Conservation (phyloP, 2,329 filamentous ascomycete genomes). For the Diaporthe amygdali region DNA sequence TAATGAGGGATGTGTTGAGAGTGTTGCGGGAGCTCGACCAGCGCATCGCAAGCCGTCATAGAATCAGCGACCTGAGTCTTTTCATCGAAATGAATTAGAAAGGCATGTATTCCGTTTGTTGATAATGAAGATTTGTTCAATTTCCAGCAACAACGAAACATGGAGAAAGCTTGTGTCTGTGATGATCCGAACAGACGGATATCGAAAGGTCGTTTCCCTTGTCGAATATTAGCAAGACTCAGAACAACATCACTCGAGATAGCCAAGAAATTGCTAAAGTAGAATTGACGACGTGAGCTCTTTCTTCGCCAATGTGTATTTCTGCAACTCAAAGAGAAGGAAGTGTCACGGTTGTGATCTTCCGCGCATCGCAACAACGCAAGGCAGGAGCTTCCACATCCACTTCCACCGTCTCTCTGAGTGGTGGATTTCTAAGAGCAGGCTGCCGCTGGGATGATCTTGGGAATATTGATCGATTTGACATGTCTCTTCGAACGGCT, state of each 20-base stretch:
- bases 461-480: too few species aligned
- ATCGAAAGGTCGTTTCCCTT: not conserved
- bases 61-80: not conserved
- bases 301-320: not conserved
- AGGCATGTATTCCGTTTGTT: too few species aligned
- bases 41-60: not conserved
- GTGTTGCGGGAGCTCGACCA: not conserved
- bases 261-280: not conserved
- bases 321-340: not conserved
- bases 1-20: too few species aligned
- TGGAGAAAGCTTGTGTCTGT: not conserved
- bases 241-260: not conserved
- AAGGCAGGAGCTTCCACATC: not conserved
- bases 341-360: not conserved
- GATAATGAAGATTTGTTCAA: not conserved
- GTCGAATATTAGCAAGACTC: not conserved
- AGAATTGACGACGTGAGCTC: not conserved
- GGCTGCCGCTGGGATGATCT: too few species aligned
- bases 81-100: not conserved
- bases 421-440: not conserved
- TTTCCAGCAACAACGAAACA: not conserved
- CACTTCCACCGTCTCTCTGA: not conserved
- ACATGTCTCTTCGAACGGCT: too few species aligned
- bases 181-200: too few species aligned
- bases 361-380: not conserved